These are phyloP conservation scores for Amanita pallidorosea DNA, from an alignment of 768 basidiomycete species.

Conservation along the genomic window DNA sequence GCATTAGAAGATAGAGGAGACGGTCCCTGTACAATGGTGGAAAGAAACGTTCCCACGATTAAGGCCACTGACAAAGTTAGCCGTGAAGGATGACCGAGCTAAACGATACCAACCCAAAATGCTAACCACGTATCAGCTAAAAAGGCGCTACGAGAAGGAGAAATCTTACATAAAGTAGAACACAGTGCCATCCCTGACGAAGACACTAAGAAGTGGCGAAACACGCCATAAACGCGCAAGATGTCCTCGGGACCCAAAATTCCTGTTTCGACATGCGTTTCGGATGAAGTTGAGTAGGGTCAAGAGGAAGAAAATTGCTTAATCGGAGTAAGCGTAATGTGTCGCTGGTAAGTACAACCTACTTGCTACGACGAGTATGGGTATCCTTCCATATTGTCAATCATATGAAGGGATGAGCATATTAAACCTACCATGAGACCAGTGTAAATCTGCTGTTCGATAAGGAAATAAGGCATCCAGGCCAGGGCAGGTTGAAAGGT, in stretches of 20 bases:
- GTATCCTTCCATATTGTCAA: background rate
- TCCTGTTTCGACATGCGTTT: background rate
- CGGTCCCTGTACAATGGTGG: background rate
- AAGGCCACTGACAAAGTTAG: background rate
- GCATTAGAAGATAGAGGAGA: background rate
- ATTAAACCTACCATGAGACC: background rate
- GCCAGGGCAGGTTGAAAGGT: background rate
- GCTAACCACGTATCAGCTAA: background rate
- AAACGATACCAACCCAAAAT: background rate
- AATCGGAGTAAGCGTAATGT: background rate
- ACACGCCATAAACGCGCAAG: background rate
- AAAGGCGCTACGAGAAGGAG: too few relatives aligned
- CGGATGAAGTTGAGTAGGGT: background rate
- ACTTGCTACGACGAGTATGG: background rate
- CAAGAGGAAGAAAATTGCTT: slow-evolving; percentile 1
- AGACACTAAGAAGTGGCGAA: background rate
- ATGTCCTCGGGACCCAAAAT: background rate
- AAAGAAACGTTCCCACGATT: background rate
- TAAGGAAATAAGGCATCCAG: background rate
- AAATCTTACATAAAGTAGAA: slow-evolving; percentile 1
- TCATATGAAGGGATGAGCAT: background rate
- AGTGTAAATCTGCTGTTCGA: background rate
- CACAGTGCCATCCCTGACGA: background rate
- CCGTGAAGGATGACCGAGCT: background rate
- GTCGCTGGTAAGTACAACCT: background rate